Base-by-base conservation (phyloP, 345 rosid genomes). In the Cardamine occulta region DNA sequence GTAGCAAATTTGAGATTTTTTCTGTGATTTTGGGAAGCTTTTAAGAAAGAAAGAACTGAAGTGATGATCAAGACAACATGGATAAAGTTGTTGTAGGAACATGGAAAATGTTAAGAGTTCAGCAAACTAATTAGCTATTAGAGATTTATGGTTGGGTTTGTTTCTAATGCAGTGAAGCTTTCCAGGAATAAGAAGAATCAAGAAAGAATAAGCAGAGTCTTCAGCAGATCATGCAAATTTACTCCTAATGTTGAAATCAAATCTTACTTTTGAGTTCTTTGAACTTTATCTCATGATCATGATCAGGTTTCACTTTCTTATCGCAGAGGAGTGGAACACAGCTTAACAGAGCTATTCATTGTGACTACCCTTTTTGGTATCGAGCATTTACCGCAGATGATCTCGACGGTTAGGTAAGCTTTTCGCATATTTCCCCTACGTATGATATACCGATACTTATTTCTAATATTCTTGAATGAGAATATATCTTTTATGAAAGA, bases 381-480 rank as follows among this genome's bases (percentile, higher is more conserved):
- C 40, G 13, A 37, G 13, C 40, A 21, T 21, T 21, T 21, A 21
- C 23, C 23, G 23, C 23, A 21, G 23, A 21, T 21, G 1, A 21
- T 1, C 23, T 21, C 23, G 23, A 21, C 23, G 23, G 23, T 21
- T 21, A 21, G 23, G 23, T 21, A 21, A 21, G 23, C 23, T 21
- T 21, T 21, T 21, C 23, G 23, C 23, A 1, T 1, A 21, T 21
- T 21, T 21, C 23, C 23, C 23, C 23, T 21, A 21, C 23, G 23
- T 21, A 21, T 21, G 23, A 21, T 21, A 21, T 21, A 1, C 59
- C 34, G 5, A 53, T 24, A 24, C 12, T 53, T 65, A 23, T 70
- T 63, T 67, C 42, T 63, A 28, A 66, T 54, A 62, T 40, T 32
- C 24, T 47, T 66, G n/a, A 8, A 32, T 34, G 19, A 17, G 44